phyloP scores from a whole-genome alignment of 495 filamentous ascomycete species.

The Trichodelitschia bisporula region DNA sequence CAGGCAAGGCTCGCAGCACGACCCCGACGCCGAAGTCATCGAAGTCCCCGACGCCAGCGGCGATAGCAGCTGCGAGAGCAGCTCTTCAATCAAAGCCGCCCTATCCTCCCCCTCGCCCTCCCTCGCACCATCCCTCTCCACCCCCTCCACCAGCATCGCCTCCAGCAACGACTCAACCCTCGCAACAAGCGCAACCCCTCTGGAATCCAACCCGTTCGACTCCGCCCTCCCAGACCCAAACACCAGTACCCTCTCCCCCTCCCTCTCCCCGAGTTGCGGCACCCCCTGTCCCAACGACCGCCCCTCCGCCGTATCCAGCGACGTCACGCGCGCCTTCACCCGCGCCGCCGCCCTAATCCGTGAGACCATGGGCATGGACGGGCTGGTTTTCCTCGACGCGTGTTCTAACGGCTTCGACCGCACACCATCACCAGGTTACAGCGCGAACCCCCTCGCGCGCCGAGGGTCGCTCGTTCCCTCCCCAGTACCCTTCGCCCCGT shows the following conservation, averaged over 20 bases:
- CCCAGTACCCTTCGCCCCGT: no score
- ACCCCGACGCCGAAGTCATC: conserved; percentile 9
- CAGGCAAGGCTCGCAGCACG: conserved; percentile 8
- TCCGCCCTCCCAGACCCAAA: background rate
- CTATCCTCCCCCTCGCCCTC: background rate
- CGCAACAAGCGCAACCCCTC: no score
- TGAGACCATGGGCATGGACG: conserved; percentile 26
- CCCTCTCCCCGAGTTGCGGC: background rate
- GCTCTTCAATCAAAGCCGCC: background rate
- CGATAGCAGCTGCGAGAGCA: background rate
- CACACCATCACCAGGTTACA: no score
- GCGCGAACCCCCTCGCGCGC: no score
- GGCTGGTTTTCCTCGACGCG: conserved; percentile 26
- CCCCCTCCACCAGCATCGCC: background rate
- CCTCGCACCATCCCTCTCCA: background rate
- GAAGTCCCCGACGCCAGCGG: background rate
- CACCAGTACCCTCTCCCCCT: background rate
- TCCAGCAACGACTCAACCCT: no score
- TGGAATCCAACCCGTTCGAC: background rate
- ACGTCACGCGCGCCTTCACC: conserved; percentile 2
- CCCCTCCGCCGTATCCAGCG: background rate
- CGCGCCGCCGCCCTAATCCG: conserved; percentile 24
- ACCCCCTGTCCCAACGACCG: background rate
- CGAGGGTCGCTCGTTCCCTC: no score
- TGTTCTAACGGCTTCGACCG: no score